Base-by-base conservation (phyloP, 2,329 filamentous ascomycete genomes). In the Pseudopithomyces maydicus region DNA sequence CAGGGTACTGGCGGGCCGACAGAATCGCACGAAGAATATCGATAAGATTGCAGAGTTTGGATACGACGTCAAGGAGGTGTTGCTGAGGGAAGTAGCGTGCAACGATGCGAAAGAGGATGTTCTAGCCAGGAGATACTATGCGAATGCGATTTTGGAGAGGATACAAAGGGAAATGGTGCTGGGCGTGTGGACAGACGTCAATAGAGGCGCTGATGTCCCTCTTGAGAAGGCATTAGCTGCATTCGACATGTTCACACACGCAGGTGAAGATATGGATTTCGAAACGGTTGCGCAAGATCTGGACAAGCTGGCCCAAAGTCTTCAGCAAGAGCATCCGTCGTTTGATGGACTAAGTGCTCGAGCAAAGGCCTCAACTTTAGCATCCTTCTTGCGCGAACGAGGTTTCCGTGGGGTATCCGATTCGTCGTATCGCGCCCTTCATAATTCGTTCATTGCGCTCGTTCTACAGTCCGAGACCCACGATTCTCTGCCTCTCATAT, bases 181-280 rank as follows among this genome's bases (percentile, higher is more conserved):
- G 54, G 83, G 88, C 41, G 85, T 91, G 71, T 98, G 93, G 94
- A 79, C 79, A 59, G 82, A 82, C 52, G 64, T 90, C 52, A 77
- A 74, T 41, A 72, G 77, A 23, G 79, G 82, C 6, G 80, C 84
- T 52, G 76, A 80, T 52, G 79, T 87, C 20, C 74, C 85, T 7
- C 80, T 97, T 19, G 93, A 97, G 72, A 84, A 85, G 55, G 89
- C 89, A 1, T 79, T 98, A 15, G 90, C 88, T 19, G 90, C 89
- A 14, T 96, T 96, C 73, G 95, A 98, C 74, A 84, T 98, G 76
- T 98, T 98, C 75, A 86, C 96, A 44, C 80, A 94, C 26, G 86
- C 89, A 62, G 88, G 89, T 53, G 84, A 86, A 17, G 81, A 83
- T 29, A 87, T 89, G n/a, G 92, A 96, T 70, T 77, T 94, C 50